A percentile compares a stretch with the other conserved stretches of the same genome.
phyloP scores from a whole-genome alignment of 768 basidiomycete species.

The Lentinus tigrinus region DNA sequence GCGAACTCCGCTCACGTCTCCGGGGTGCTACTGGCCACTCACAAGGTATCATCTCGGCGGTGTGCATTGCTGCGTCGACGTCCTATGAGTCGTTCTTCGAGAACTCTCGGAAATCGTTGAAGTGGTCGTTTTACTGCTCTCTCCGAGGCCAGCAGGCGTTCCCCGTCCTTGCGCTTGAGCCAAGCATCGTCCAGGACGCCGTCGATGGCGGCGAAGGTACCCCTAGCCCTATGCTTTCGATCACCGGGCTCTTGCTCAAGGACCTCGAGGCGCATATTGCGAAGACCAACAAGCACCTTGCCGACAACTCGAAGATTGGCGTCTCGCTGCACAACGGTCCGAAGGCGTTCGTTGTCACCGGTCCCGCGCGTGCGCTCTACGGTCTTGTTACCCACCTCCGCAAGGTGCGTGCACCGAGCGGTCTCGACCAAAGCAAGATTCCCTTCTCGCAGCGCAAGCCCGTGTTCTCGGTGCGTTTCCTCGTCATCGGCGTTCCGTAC shows the following conservation, averaged over 20 bases:
- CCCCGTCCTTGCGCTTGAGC: conserved; percentile 88
- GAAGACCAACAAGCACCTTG: conserved; percentile 86
- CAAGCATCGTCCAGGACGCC: conserved; percentile 81
- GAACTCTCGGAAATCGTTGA: conserved; percentile 82
- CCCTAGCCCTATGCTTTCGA: conserved; percentile 91
- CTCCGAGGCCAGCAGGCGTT: conserved; percentile 93
- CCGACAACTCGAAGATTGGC: conserved; percentile 71
- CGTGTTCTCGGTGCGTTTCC: conserved; percentile 88
- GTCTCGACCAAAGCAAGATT: conserved; percentile 90
- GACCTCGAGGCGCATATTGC: conserved; percentile 79
- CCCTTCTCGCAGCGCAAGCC: conserved; percentile 95
- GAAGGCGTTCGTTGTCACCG: conserved; percentile 88
- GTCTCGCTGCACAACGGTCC: conserved; percentile 94
- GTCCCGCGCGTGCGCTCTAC: conserved; percentile 87
- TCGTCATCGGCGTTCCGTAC: conserved; percentile 95
- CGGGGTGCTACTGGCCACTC: conserved; percentile 95
- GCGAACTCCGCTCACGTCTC: conserved; percentile 72
- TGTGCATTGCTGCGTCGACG: conserved; percentile 78
- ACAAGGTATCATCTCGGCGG: conserved; percentile 95
- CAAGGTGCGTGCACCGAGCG: conserved; percentile 84
- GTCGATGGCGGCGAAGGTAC: conserved; percentile 91
- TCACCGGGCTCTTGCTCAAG: conserved; percentile 76
- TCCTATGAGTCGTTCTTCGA: conserved; percentile 70
- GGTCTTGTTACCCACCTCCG: conserved; percentile 90
- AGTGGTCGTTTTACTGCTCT: conserved; percentile 92